Evolutionary conservation across 2,329 filamentous ascomycete species (phyloP), one percentile per base, ranked within the genome.

Genomic region (Pyricularia pennisetigena): DNA sequence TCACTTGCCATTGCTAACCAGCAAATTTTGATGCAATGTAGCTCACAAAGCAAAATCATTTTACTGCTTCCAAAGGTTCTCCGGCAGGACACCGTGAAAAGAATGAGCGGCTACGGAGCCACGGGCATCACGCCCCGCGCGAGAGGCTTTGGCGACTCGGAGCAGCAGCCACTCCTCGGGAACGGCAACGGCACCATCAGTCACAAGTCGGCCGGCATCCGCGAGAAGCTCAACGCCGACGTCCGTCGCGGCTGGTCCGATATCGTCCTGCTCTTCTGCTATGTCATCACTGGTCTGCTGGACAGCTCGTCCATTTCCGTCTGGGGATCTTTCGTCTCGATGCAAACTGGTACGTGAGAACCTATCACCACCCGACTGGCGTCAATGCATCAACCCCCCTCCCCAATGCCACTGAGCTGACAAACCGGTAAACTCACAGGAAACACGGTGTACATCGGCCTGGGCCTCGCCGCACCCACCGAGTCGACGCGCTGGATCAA

Each of bases 291-390:
- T 0, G 91, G 91, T 4, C 80, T 94, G 12, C 83, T 93, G 9
- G 91, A 94, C 78, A 92, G 89, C 77, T 88, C 90, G 2, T 88
- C 90, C 2, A 90, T 91, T 64, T 89, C 88, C 69, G 90, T 90
- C 62, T 94, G 90, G 88, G 90, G 90, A 14, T 89, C 89, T 2
- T 94, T 94, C 73, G 90, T 93, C 59, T 91, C 88, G 73, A 94
- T 94, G 91, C 91, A 94, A 75, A 94, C 91, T 35, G 90, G 90
- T 86, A 74, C 71, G 80, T 77, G n/a, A n/a, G n/a, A 64, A 4
- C 65, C 12, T 41, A 7, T n/a, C n/a, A n/a, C n/a, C 65, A 1
- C 65, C 28, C 30, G n/a, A n/a, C 8, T 9, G 4, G 10, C 4
- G 3, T 28, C 59, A 16, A 24, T 26, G 24, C 14, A 62, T 28